These are phyloP conservation scores for Clathrospora elynae DNA, from an alignment of 2,329 filamentous ascomycete species.

Conservation along the genomic window DNA sequence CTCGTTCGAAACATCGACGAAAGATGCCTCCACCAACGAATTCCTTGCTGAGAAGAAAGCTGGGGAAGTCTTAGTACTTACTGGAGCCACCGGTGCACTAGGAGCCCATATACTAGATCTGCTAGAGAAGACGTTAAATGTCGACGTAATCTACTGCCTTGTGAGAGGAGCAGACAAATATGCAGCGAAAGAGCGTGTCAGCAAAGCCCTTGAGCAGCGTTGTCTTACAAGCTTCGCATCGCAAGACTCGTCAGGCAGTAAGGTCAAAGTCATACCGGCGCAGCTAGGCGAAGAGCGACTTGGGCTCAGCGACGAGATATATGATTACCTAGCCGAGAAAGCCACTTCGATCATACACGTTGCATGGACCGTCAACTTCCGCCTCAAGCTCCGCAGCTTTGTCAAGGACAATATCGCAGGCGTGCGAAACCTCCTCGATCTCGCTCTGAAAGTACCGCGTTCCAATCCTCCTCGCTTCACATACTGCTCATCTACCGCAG, in stretches of 20 bases:
- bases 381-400: slow-evolving; percentile 61
- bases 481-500: slow-evolving; percentile 61
- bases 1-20: slow-evolving; percentile 41
- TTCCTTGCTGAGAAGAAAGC: not conserved
- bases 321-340: slow-evolving; percentile 50
- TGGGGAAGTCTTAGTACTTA: slow-evolving; percentile 47
- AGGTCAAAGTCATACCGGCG: slow-evolving; percentile 56
- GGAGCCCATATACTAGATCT: slow-evolving; percentile 58
- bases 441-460: slow-evolving; percentile 48
- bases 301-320: slow-evolving; percentile 53
- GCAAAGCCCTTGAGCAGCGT: slow-evolving; percentile 35
- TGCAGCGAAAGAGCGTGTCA: slow-evolving; percentile 42
- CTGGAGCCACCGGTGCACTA: slow-evolving; percentile 58
- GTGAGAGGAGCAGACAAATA: slow-evolving; percentile 54
- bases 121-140: slow-evolving; percentile 46
- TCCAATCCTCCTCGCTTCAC: slow-evolving; percentile 47
- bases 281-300: slow-evolving; percentile 56
- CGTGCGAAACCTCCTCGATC: slow-evolving; percentile 56
- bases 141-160: slow-evolving; percentile 61
- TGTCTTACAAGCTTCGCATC: slow-evolving; percentile 34
- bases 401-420: slow-evolving; percentile 59
- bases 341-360: slow-evolving; percentile 64
- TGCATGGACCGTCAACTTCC: slow-evolving; percentile 70
- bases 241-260: slow-evolving; percentile 30
- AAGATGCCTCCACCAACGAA: slow-evolving; percentile 6